Conservation (phyloP, 805 yeast species). For the Huiozyma sinensis region DNA sequence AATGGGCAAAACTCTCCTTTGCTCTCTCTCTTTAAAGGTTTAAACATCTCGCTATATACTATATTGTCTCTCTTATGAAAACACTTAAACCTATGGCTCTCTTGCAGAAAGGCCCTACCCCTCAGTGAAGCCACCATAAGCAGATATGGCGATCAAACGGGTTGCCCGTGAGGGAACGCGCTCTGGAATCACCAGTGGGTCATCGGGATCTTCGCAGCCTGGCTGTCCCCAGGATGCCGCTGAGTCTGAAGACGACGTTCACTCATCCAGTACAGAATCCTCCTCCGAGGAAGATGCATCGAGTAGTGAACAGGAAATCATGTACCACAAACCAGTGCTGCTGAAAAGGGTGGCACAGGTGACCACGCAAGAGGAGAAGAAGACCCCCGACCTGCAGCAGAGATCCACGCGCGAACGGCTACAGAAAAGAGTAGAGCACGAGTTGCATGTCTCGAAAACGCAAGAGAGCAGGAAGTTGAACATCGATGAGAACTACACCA, state of each 20-base stretch:
- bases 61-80: background rate
- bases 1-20: no score
- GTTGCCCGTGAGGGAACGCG: no score
- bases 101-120: no score
- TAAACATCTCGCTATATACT: background rate
- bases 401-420: background rate
- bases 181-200: no score
- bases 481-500: conserved; percentile 13
- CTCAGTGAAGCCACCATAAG: no score
- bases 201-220: no score
- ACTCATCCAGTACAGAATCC: no score
- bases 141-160: no score
- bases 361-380: background rate
- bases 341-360: conserved; percentile 6
- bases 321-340: conserved; percentile 21
- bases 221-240: no score
- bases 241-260: background rate
- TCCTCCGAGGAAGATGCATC: conserved; percentile 2
- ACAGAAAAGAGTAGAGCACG: conserved; percentile 9
- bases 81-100: no score
- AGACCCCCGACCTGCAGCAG: background rate
- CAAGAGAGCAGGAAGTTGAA: conserved; percentile 5
- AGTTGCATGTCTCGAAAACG: conserved; percentile 5
- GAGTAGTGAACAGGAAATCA: conserved; percentile 11
- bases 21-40: no score